Evolutionary conservation across 352 stramenopile genomes (phyloP), one percentile per base, ranked within the genome.

Genomic region (Pythium phragmiticola): DNA sequence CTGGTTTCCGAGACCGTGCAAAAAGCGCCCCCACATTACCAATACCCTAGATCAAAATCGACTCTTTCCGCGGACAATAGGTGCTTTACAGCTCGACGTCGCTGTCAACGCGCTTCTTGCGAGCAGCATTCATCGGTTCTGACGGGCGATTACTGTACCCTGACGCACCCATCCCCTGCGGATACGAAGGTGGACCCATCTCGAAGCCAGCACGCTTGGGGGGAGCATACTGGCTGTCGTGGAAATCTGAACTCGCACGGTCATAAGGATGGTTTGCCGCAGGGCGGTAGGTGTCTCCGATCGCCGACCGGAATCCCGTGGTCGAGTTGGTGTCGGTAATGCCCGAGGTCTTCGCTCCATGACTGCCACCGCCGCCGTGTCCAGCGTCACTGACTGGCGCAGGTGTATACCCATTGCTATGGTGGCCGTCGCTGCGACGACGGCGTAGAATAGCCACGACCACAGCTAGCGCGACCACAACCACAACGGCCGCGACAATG

Each of bases 31-130:
- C 16, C 13, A n/a, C 6, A 46, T 21, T 46, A 16, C 39, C 16
- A 46, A 17, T 46, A 21, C 13, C 17, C 17, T 19, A 17, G 2
- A 7, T 2, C 39, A 21, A 46, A 17, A 46, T 17, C 26, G 2
- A 30, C 39, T 46, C 11, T 21, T 12, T 17, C 13, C 13, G 0
- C 13, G 14, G 2, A 16, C 9, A 16, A 46, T 7, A 46, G 6
- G 16, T 4, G 17, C 13, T 46, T 19, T 46, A 89, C 8, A 89
- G 69, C 58, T 89, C 80, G 36, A 89, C 70, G 36, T 90, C 80
- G 57, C 78, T 90, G 60, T 87, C 80, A 8, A 87, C 63, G 12
- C 77, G 76, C 51, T 70, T 70, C 64, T 70, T 70, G 43, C 75
- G 73, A 5, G 45, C 42, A 14, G 37, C 46, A 53, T 64, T 12